Evolutionary conservation across 192 early-diverging fungal species (phyloP).

Genomic region (Podila clonocystis): DNA sequence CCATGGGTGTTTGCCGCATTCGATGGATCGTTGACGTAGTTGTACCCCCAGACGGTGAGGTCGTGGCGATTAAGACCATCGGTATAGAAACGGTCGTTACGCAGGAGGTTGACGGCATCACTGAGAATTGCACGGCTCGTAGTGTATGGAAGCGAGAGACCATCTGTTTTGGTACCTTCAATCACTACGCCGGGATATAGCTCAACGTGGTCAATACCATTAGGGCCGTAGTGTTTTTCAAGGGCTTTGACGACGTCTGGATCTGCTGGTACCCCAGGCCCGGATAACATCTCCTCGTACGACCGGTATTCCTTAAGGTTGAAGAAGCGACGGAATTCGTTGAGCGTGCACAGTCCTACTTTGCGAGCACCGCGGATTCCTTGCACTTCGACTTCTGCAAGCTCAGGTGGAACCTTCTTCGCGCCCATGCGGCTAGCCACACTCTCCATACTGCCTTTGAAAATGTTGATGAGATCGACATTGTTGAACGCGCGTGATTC

Average conservation of each 20-base stretch:
- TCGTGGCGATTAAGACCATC: constrained; percentile 52
- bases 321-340: constrained; percentile 57
- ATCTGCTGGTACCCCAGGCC: constrained; percentile 6
- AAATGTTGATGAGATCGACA: constrained; percentile 27
- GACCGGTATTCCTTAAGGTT: constrained; percentile 40
- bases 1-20: no score
- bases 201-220: constrained; percentile 52
- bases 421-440: constrained; percentile 47
- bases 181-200: constrained; percentile 60
- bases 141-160: constrained; percentile 56
- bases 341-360: constrained; percentile 58
- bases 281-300: constrained; percentile 41
- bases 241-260: constrained; percentile 23
- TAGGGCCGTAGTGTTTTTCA: constrained; percentile 50
- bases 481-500: not conserved
- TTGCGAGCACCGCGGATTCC: constrained; percentile 55
- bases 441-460: not conserved
- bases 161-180: constrained; percentile 54
- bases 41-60: constrained; percentile 59
- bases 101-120: constrained; percentile 59
- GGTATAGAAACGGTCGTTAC: constrained; percentile 59
- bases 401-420: constrained; percentile 41
- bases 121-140: constrained; percentile 55
- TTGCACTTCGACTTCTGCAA: constrained; percentile 53
- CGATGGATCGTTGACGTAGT: constrained; percentile 16